phyloP scores from a whole-genome alignment of 2,329 filamentous ascomycete species.

The Thelonectria discophora region DNA sequence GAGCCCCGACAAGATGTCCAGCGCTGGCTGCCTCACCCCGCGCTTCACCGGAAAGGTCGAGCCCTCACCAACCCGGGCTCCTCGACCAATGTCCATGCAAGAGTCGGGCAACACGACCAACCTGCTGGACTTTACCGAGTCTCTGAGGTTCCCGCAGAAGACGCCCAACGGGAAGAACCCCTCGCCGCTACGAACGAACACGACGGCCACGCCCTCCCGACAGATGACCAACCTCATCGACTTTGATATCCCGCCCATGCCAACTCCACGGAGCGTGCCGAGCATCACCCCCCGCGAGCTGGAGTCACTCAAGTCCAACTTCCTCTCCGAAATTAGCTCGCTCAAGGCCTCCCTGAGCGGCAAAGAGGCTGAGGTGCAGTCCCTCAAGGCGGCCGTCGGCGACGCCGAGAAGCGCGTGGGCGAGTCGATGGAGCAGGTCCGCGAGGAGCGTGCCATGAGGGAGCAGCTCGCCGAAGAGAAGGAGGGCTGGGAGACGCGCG shows the following conservation, averaged over 20 bases:
- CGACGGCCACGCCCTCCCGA: constrained; percentile 57
- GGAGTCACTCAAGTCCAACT: constrained; percentile 89
- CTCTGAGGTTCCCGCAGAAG: constrained; percentile 60
- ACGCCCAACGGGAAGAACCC: constrained; percentile 56
- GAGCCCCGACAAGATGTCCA: constrained; percentile 65
- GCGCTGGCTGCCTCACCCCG: constrained; percentile 51
- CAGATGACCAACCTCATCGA: constrained; percentile 74
- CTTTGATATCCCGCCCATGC: constrained; percentile 88
- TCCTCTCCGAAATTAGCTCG: constrained; percentile 93
- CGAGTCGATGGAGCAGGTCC: constrained; percentile 82
- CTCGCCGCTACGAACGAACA: constrained; percentile 46
- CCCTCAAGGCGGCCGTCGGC: constrained; percentile 84
- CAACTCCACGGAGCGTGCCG: constrained; percentile 90
- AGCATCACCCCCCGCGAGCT: constrained; percentile 91
- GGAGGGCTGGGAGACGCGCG: constrained; percentile 83
- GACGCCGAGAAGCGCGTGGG: constrained; percentile 94
- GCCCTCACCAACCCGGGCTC: constrained; percentile 47
- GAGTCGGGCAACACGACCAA: constrained; percentile 74
- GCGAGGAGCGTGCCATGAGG: constrained; percentile 76
- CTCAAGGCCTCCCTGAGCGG: constrained; percentile 90
- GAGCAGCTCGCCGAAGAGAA: constrained; percentile 80
- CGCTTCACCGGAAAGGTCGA: constrained; percentile 46
- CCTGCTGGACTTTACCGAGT: constrained; percentile 89
- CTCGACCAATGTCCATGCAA: constrained; percentile 45
- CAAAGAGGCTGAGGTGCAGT: constrained; percentile 90